Conservation (phyloP, 2,329 filamentous ascomycete genomes). For the Aspergillus flavus region DNA sequence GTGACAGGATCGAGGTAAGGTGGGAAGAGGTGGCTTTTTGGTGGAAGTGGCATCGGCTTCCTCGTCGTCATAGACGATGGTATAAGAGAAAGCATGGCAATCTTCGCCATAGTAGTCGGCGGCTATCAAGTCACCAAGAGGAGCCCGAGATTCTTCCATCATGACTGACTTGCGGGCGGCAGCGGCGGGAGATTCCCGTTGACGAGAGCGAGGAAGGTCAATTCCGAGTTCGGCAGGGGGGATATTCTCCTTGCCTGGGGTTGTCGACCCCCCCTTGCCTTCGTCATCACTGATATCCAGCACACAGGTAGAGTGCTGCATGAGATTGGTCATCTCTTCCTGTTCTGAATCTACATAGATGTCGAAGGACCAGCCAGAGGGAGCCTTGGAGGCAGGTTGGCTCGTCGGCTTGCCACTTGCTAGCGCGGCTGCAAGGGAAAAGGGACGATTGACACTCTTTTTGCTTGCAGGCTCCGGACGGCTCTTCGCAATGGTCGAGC, state of each 20-base stretch:
- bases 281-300: conserved; percentile 91
- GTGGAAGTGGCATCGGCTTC: conserved; percentile 26
- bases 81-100: conserved; percentile 63
- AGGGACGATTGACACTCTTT: conserved; percentile 59
- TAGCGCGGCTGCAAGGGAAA: conserved; percentile 79
- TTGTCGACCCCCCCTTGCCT: conserved; percentile 54
- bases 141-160: conserved; percentile 65
- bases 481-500: conserved; percentile 64
- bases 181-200: conserved; percentile 24
- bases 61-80: conserved; percentile 65
- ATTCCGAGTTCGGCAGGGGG: conserved; percentile 67
- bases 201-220: conserved; percentile 54
- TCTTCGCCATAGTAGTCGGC: conserved; percentile 69
- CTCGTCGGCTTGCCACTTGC: conserved; percentile 55
- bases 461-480: conserved; percentile 68
- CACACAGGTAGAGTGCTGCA: conserved; percentile 85
- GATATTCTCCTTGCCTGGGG: conserved; percentile 88
- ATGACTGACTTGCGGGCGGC: conserved; percentile 54
- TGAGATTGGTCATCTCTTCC: conserved; percentile 87
- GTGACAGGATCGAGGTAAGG: conserved; percentile 10
- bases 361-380: conserved; percentile 76
- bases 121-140: conserved; percentile 68
- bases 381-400: conserved; percentile 52
- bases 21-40: conserved; percentile 20
- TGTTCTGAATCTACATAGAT: conserved; percentile 92